phyloP scores from a whole-genome alignment of 2,329 filamentous ascomycete genomes.

The Diplocarpon mali region DNA sequence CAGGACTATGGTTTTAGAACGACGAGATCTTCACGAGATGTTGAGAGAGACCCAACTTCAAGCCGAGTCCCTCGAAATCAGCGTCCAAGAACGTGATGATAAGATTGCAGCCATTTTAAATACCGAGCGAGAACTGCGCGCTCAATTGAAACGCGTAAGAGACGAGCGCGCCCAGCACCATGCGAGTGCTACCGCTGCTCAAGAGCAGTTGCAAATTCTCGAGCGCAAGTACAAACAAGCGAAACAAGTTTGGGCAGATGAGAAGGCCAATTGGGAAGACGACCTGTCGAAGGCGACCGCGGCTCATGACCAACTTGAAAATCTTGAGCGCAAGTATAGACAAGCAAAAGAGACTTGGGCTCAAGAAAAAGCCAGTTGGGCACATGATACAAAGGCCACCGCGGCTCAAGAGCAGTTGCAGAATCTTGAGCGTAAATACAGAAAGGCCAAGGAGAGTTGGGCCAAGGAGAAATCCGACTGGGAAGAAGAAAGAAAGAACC shows the following conservation, averaged over 20 bases:
- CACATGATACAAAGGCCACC: conserved; percentile 11
- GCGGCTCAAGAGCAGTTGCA: conserved; percentile 18
- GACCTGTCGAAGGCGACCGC: conserved; percentile 17
- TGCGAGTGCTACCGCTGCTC: conserved; percentile 14
- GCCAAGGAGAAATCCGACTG: conserved; percentile 6
- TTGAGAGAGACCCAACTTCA: conserved; percentile 53
- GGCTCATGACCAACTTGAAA: not conserved
- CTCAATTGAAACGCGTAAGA: conserved; percentile 59
- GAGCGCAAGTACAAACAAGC: conserved; percentile 31
- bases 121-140: conserved; percentile 48
- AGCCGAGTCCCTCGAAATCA: conserved; percentile 58
- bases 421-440: conserved; percentile 30
- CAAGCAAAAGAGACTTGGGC: not conserved
- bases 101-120: conserved; percentile 46
- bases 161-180: conserved; percentile 45
- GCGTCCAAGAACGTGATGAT: conserved; percentile 58
- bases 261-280: conserved; percentile 22
- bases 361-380: no score
- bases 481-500: conserved; percentile 33
- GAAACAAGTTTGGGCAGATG: conserved; percentile 29
- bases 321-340: not conserved
- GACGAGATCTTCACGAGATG: conserved; percentile 47
- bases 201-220: conserved; percentile 20
- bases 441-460: conserved; percentile 31
- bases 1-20: conserved; percentile 45